Base-by-base conservation (phyloP, 2,329 filamentous ascomycete genomes). In the Penicillium sp. region DNA sequence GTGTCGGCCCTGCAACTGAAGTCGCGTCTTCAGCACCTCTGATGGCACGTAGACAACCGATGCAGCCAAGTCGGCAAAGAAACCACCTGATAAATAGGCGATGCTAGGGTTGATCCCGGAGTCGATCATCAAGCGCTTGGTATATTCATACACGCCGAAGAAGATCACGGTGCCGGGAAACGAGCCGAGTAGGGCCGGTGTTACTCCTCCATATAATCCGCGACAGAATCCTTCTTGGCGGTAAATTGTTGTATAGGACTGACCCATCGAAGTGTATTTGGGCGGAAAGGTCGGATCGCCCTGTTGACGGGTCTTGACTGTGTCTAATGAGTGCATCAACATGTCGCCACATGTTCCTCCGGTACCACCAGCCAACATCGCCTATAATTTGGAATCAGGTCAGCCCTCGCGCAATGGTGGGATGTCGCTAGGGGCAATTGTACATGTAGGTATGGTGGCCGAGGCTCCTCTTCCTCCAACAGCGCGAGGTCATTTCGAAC, bases 261-360 rank as follows among this genome's bases (percentile, higher is more conserved):
- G 89, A 38, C 89, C 89, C 74, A 97, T 86, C 16, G 91, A 93
- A 11, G 89, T 88, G 77, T 99, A 99, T 76, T 90, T 96, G 1
- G 94, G 89, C 22, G 94, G 94, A 58, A 96, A 84, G 72, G 94
- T 89, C 43, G 93, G 92, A 70, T 97, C 94, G 69, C 93, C 94
- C 76, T 99, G 94, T 74, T 99, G 95, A 66, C 94, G 85, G 45
- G 94, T 99, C 78, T 99, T 99, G 68, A 99, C 94, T 1, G 94
- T 99, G 75, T 99, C 94, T 69, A 99, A 84, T 44, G 93, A 97
- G 78, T 99, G 94, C 94, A 99, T 99, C 64, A 99, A 80, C 83
- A 99, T 89, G 75, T 99, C 94, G 57, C 95, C 94, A 54, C 89
- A 95, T 16, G 90, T 92, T 51, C 94, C 94, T 69, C 95, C 94